A percentile compares a stretch with the other conserved stretches of the same genome.
These are phyloP conservation scores for Jacaranda mimosifolia DNA, from an alignment of 257 asterid genomes.

Conservation along the genomic window DNA sequence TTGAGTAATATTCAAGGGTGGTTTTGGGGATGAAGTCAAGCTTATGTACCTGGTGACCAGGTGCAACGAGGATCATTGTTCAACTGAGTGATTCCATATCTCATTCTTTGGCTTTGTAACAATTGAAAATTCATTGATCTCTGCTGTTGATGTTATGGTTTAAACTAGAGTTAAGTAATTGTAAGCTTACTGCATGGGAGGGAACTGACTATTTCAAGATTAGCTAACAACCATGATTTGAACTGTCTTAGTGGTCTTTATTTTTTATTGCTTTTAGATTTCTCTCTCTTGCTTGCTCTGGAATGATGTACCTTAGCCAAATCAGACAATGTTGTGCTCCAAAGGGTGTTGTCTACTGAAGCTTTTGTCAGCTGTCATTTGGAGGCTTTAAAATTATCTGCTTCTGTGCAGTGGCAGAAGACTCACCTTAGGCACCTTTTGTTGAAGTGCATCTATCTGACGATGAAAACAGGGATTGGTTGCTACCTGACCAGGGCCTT, in stretches of 20 bases:
- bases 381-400: conserved; percentile 33
- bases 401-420: conserved; percentile 40
- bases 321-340: conserved; percentile 62
- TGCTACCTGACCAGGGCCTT: conserved; percentile 48
- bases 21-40: neutral
- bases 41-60: neutral
- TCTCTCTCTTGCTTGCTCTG: conserved; percentile 38
- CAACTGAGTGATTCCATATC: neutral
- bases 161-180: neutral
- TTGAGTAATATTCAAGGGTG: conserved; percentile 3
- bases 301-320: conserved; percentile 67
- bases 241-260: neutral
- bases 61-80: neutral
- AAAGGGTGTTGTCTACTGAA: conserved; percentile 28
- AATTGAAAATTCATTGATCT: neutral
- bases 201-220: neutral
- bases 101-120: neutral
- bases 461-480: conserved; percentile 49
- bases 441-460: conserved; percentile 50
- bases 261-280: neutral
- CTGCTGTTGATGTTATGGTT: neutral
- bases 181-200: neutral
- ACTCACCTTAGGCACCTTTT: conserved; percentile 40
- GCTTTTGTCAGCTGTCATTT: conserved; percentile 32
- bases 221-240: neutral